Percentiles rank a stretch among this genome's conserved stretches.
Evolutionary conservation across 2,329 filamentous ascomycete genomes (phyloP).

Genomic region (Phoma sp.): DNA sequence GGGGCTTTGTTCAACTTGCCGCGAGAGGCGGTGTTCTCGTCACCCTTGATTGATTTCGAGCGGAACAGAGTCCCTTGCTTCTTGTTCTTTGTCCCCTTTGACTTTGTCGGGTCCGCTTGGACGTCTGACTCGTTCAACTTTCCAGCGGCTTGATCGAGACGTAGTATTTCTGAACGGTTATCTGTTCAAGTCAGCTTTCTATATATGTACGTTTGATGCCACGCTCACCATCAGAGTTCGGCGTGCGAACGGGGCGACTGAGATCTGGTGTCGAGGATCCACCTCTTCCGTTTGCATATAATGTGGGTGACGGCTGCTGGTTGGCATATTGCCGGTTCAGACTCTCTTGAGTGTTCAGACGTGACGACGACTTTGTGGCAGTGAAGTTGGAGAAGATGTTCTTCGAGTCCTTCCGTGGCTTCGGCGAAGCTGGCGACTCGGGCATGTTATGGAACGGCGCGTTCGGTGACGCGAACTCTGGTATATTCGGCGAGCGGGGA

Average conservation of each 20-base stretch:
- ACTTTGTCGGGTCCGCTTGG: slow-evolving; percentile 30
- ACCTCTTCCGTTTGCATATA: slow-evolving; percentile 51
- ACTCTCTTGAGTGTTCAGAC: slow-evolving; percentile 46
- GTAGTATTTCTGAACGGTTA: slow-evolving; percentile 39
- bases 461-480: slow-evolving; percentile 39
- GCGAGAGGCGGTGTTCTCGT: slow-evolving; percentile 39
- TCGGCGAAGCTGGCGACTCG: slow-evolving; percentile 43
- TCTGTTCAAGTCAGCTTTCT: slow-evolving; percentile 30
- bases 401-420: slow-evolving; percentile 47
- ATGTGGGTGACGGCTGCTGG: slow-evolving; percentile 35
- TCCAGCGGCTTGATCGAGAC: slow-evolving; percentile 35
- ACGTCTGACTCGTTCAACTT: slow-evolving; percentile 37
- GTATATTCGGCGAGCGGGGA: slow-evolving; percentile 38
- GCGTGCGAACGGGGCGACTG: slow-evolving; percentile 46
- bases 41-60: slow-evolving; percentile 53
- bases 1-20: slow-evolving; percentile 44
- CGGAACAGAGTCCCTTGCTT: slow-evolving; percentile 49
- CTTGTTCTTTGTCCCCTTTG: slow-evolving; percentile 35
- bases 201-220: no score
- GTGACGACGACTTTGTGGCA: slow-evolving; percentile 55
- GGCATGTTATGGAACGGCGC: slow-evolving; percentile 40
- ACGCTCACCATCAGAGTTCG: slow-evolving; percentile 44
- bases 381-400: slow-evolving; percentile 57
- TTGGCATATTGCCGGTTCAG: slow-evolving; percentile 44
- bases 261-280: slow-evolving; percentile 58